These are phyloP conservation scores for Moniliophthora roreri DNA, from an alignment of 1,284 basidiomycete genomes.

Conservation along the genomic window DNA sequence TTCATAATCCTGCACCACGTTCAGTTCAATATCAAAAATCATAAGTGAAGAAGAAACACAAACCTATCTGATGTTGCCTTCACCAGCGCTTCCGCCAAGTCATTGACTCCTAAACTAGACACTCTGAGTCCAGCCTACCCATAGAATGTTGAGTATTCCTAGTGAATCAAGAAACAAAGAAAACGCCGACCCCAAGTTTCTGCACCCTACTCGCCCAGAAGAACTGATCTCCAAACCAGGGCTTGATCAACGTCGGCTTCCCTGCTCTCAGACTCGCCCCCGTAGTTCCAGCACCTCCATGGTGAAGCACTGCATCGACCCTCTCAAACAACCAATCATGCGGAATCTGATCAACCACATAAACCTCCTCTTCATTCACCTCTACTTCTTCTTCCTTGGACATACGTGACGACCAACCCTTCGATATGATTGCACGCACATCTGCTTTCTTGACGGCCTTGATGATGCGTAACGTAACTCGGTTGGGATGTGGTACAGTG, in stretches of 20 bases:
- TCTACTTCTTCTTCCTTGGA: constrained; percentile 36
- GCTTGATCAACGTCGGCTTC: constrained; percentile 74
- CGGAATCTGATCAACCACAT: constrained; percentile 64
- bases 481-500: constrained; percentile 69
- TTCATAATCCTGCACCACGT: constrained; percentile 49
- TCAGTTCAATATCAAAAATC: neutral
- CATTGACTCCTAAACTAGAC: constrained; percentile 44
- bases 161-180: constrained; percentile 3
- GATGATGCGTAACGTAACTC: constrained; percentile 62
- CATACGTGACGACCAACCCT: constrained; percentile 74
- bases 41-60: constrained; percentile 19
- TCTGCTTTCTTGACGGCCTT: constrained; percentile 66
- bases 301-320: constrained; percentile 66
- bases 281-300: constrained; percentile 75
- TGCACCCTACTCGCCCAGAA: constrained; percentile 74
- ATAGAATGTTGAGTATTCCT: constrained; percentile 5
- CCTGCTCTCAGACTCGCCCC: constrained; percentile 69
- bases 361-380: constrained; percentile 44
- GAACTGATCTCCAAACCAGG: constrained; percentile 71
- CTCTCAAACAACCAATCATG: constrained; percentile 83
- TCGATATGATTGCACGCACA: constrained; percentile 73
- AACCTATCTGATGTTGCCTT: constrained; percentile 53
- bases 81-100: constrained; percentile 51
- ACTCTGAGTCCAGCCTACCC: constrained; percentile 48
- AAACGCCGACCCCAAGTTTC: constrained; percentile 48